Conservation (phyloP, 2,329 filamentous ascomycete species). For the Colletotrichum abscissum region DNA sequence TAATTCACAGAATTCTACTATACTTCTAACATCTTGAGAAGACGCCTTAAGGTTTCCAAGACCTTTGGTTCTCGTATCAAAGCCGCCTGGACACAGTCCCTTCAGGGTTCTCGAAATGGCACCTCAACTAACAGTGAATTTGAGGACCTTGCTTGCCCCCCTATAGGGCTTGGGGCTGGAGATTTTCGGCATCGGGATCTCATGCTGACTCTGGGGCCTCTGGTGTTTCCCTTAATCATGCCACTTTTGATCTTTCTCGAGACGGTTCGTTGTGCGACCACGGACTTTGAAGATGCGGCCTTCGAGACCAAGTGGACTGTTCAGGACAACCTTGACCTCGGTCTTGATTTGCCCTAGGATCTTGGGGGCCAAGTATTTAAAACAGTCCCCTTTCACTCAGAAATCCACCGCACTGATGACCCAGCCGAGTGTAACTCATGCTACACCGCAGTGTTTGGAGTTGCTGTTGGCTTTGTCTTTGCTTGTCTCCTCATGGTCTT, state of each 20-base stretch:
- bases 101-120: background rate
- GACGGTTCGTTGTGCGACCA: background rate
- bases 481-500: background rate
- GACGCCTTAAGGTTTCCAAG: background rate
- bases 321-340: background rate
- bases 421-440: background rate
- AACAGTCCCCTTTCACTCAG: background rate
- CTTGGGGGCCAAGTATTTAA: background rate
- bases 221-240: background rate
- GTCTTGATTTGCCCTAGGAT: background rate
- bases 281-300: background rate
- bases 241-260: background rate
- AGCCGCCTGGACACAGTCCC: background rate
- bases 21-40: too few relatives aligned
- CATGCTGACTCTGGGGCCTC: background rate
- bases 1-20: too few relatives aligned
- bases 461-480: background rate
- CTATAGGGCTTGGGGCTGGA: background rate
- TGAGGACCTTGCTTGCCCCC: background rate
- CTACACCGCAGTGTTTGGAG: background rate
- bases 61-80: background rate
- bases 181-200: background rate
- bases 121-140: background rate
- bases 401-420: background rate
- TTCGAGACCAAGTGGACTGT: background rate